Evolutionary conservation across 2,329 filamentous ascomycete species (phyloP).

Genomic region (Pseudomassariella vexata): DNA sequence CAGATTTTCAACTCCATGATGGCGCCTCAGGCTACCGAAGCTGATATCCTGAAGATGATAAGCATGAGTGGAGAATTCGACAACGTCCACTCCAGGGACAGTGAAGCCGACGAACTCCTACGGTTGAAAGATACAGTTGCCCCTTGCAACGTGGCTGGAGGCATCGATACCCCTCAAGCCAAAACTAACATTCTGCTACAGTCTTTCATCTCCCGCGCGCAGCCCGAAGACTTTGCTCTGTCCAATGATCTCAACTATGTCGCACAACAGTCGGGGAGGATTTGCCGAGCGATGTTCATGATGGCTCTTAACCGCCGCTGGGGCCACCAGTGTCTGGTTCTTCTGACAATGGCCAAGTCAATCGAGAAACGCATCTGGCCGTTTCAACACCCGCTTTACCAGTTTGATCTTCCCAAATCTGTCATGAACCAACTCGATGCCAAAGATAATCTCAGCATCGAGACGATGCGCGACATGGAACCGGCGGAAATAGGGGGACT

Average conservation of each 20-base stretch:
- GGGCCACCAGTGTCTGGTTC: slow-evolving; percentile 90
- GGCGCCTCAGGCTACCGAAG: slow-evolving; percentile 77
- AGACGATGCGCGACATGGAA: slow-evolving; percentile 89
- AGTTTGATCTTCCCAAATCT: slow-evolving; percentile 84
- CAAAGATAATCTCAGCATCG: slow-evolving; percentile 72
- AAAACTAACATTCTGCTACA: slow-evolving; percentile 97
- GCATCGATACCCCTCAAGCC: slow-evolving; percentile 65
- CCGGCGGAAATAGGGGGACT: slow-evolving; percentile 81
- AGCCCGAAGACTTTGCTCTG: slow-evolving; percentile 88
- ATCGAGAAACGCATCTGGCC: slow-evolving; percentile 96
- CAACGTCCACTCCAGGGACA: slow-evolving; percentile 90
- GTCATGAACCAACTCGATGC: slow-evolving; percentile 79
- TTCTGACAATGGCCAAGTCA: slow-evolving; percentile 89
- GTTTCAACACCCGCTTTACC: slow-evolving; percentile 88
- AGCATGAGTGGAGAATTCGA: slow-evolving; percentile 97
- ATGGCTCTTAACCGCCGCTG: slow-evolving; percentile 91
- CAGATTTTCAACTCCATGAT: slow-evolving; percentile 97
- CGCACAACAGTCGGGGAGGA: slow-evolving; percentile 89
- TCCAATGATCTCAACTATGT: slow-evolving; percentile 91
- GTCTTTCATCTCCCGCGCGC: slow-evolving; percentile 83
- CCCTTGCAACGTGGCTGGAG: slow-evolving; percentile 74
- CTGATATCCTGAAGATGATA: slow-evolving; percentile 92
- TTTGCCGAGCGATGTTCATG: slow-evolving; percentile 94
- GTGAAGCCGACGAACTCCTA: slow-evolving; percentile 80
- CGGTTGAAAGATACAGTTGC: slow-evolving; percentile 65